phyloP scores from a whole-genome alignment of 2,329 filamentous ascomycete species.

The Botrytis squamosa region DNA sequence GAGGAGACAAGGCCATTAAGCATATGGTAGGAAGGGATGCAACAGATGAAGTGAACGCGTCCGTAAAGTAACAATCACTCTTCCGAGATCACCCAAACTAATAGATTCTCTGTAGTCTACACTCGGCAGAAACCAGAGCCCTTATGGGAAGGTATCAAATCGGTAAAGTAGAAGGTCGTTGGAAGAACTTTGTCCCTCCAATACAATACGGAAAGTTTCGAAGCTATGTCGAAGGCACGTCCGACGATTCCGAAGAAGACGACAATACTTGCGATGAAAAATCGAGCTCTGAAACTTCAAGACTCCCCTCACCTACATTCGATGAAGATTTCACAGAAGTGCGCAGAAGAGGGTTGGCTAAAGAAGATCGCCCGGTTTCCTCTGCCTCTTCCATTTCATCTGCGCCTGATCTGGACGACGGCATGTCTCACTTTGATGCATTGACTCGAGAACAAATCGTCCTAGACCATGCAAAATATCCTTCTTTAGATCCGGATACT shows the following conservation, averaged over 20 bases:
- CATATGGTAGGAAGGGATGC: constrained; percentile 95
- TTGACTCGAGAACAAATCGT: constrained; percentile 72
- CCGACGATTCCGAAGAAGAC: constrained; percentile 40
- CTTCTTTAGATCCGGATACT: constrained; percentile 67
- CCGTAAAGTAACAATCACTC: constrained; percentile 41
- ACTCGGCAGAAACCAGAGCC: constrained; percentile 72
- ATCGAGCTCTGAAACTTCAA: constrained; percentile 33
- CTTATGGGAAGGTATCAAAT: constrained; percentile 81
- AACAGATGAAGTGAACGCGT: constrained; percentile 92
- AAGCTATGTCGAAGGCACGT: constrained; percentile 44
- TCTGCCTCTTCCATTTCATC: constrained; percentile 58
- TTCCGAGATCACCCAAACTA: background rate
- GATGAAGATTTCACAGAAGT: constrained; percentile 30
- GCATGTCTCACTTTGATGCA: constrained; percentile 67
- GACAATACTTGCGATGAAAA: constrained; percentile 33
- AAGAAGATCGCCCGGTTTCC: constrained; percentile 34
- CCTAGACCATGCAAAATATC: constrained; percentile 78
- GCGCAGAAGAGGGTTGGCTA: constrained; percentile 28
- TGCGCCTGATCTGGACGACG: constrained; percentile 51
- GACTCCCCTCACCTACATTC: constrained; percentile 39
- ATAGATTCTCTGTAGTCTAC: constrained; percentile 57
- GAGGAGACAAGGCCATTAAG: constrained; percentile 83
- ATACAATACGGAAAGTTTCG: constrained; percentile 86
- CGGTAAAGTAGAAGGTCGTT: constrained; percentile 74
- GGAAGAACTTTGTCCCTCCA: constrained; percentile 86